Evolutionary conservation across 2,329 filamentous ascomycete genomes (phyloP).

Genomic region (Simplicillium sp.): DNA sequence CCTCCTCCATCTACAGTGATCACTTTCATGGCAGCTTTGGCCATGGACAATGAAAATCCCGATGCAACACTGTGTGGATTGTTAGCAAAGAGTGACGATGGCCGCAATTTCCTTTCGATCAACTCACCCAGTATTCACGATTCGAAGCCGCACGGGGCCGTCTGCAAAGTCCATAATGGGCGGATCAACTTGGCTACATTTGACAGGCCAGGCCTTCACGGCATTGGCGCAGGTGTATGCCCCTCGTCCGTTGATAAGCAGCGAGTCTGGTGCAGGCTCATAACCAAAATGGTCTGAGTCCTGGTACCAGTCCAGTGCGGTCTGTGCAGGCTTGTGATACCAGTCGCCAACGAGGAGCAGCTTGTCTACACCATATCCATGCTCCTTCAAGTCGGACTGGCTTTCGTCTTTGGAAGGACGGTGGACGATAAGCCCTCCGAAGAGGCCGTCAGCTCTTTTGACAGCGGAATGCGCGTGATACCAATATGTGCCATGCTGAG

Average conservation of each 20-base stretch:
- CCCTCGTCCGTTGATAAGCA: slow-evolving; percentile 4
- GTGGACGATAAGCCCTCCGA: slow-evolving; percentile 8
- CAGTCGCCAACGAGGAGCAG: slow-evolving; percentile 8
- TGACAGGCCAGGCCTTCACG: slow-evolving; percentile 8
- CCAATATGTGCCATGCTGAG: slow-evolving; percentile 6
- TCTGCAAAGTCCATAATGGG: slow-evolving; percentile 6
- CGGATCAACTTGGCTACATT: slow-evolving; percentile 4
- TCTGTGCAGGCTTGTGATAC: slow-evolving; percentile 6
- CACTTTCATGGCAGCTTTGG: slow-evolving; percentile 7
- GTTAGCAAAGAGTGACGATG: too few relatives aligned
- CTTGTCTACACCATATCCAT: slow-evolving; percentile 6
- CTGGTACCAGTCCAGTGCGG: slow-evolving; percentile 6
- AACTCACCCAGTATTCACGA: slow-evolving; percentile 12
- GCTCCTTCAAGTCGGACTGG: not conserved
- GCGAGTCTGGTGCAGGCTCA: slow-evolving; percentile 8
- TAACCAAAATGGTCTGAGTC: slow-evolving; percentile 6
- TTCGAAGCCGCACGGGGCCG: slow-evolving; percentile 7
- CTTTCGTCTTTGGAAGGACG: not conserved
- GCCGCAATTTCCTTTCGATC: too few relatives aligned
- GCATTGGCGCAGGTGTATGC: slow-evolving; percentile 11
- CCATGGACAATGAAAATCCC: not conserved
- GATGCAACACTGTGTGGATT: not conserved
- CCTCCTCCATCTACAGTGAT: slow-evolving; percentile 12
- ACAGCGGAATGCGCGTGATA: slow-evolving; percentile 9
- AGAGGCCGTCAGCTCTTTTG: slow-evolving; percentile 8